Base-by-base conservation (phyloP, 495 filamentous ascomycete genomes). In the Penicillium cinerascens region DNA sequence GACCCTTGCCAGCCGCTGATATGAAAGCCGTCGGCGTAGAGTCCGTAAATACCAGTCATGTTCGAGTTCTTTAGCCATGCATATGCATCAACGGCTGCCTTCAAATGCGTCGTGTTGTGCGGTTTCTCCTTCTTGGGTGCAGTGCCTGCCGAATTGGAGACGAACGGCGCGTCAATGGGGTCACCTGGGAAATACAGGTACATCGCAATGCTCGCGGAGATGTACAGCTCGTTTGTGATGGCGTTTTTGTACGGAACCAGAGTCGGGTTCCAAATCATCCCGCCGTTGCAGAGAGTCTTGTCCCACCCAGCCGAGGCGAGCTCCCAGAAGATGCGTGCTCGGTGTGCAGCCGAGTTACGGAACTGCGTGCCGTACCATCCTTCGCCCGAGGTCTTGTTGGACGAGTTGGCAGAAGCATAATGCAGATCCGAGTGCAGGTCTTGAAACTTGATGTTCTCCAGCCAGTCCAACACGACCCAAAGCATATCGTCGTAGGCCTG, bases 401-500 rank as follows among this genome's bases (percentile, higher is more conserved):
- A 51, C 4, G 42, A 46, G 16, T 55, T 63, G 6, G 61, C 50
- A 1, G 37, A 42, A n/a, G 39, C 54, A 49, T 72, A 75, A 44
- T 83, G 75, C 23, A 92, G 70, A 37, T 81, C 69, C 44, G 91
- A 91, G 59, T 91, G 86, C 33, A 78, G 58, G 29, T 84, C 66
- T 41, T 91, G 81, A 62, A 93, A 89, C 58, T 89, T 84, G 59
- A 89, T 83, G 42, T 79, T 81, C 64, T 95, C 88, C 52, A 97
- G 77, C 92, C 92, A 97, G 47, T 86, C 88, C 40, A 97, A 75
- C 1, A 96, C 92, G 10, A 97, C 91, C 93, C 93, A 98, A 18
- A 96, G 80, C 78, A 97, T 97, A 65, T 98, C 93, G 66, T 98
- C 93, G 63, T 86, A 96, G 1, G 92, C 93, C 63, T 97, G 81